Percentiles rank a stretch among this genome's conserved stretches.
Conservation (phyloP, 1,284 basidiomycete genomes). For the Inonotus obliquus region DNA sequence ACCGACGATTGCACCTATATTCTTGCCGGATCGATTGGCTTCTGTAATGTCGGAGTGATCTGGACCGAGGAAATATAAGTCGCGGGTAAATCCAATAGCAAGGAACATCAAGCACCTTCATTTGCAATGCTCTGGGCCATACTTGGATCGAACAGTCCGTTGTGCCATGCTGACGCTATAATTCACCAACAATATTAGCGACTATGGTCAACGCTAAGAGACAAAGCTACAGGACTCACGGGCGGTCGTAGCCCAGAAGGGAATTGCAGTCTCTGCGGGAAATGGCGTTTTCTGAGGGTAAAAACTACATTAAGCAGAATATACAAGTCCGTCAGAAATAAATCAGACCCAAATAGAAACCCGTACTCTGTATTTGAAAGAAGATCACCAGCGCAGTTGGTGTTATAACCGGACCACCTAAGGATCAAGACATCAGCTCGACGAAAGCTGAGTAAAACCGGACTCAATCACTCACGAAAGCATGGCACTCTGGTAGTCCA, state of each 20-base stretch:
- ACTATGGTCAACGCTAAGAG: neutral
- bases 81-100: no score
- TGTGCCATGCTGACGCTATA: slow-evolving; percentile 13
- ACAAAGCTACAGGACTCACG: slow-evolving; percentile 4
- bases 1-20: slow-evolving; percentile 11
- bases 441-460: neutral
- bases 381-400: slow-evolving; percentile 6
- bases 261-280: slow-evolving; percentile 16
- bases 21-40: neutral
- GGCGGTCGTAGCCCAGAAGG: slow-evolving; percentile 15
- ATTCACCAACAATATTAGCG: neutral
- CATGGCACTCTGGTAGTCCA: slow-evolving; percentile 2
- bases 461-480: neutral
- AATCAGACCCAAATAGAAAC: no score
- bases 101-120: slow-evolving; percentile 5
- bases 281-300: slow-evolving; percentile 5
- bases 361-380: slow-evolving; percentile 10
- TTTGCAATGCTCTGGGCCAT: slow-evolving; percentile 7
- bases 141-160: slow-evolving; percentile 8
- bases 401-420: slow-evolving; percentile 14
- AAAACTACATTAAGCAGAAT: neutral
- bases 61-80: neutral
- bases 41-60: slow-evolving; percentile 13
- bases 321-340: no score
- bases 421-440: neutral